A percentile compares a stretch with the other conserved stretches of the same genome.
These are phyloP conservation scores for Microsporum ferrugineum DNA, from an alignment of 2,329 filamentous ascomycete species.

Conservation along the genomic window DNA sequence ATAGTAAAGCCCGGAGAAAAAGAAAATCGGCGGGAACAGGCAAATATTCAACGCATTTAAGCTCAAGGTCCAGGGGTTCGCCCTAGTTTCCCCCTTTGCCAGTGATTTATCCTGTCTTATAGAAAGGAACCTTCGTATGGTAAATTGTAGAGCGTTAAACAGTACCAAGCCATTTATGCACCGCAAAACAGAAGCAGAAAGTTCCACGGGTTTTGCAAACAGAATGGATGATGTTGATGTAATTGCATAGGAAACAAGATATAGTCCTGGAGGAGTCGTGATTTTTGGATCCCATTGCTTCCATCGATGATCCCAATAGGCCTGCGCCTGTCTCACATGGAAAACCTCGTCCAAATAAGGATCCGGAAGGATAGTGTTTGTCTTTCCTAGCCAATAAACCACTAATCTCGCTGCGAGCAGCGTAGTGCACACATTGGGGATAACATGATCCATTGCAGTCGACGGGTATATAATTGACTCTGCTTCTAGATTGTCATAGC, in stretches of 20 bases:
- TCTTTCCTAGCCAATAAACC: constrained; percentile 32
- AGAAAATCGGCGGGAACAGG: constrained; percentile 83
- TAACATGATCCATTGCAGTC: neutral
- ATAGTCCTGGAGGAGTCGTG: constrained; percentile 86
- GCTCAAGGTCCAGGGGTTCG: constrained; percentile 14
- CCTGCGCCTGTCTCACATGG: constrained; percentile 78
- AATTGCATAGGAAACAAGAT: constrained; percentile 41
- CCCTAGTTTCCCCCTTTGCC: neutral
- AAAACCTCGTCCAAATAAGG: constrained; percentile 48
- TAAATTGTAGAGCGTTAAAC: constrained; percentile 32
- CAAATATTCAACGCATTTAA: constrained; percentile 58
- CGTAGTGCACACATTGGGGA: neutral
- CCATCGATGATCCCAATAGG: constrained; percentile 67
- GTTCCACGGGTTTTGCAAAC: constrained; percentile 22
- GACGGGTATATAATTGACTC: neutral
- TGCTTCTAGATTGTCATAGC: neutral
- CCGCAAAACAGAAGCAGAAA: constrained; percentile 27
- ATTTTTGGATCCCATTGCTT: constrained; percentile 89
- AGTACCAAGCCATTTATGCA: constrained; percentile 29
- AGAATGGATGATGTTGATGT: constrained; percentile 19
- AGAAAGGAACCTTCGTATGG: constrained; percentile 46
- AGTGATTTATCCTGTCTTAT: constrained; percentile 25
- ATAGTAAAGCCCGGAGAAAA: constrained; percentile 92
- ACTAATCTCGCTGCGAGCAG: neutral
- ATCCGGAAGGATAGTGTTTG: constrained; percentile 41